Conservation (phyloP, 352 stramenopile genomes). For the Pythium angustatum region DNA sequence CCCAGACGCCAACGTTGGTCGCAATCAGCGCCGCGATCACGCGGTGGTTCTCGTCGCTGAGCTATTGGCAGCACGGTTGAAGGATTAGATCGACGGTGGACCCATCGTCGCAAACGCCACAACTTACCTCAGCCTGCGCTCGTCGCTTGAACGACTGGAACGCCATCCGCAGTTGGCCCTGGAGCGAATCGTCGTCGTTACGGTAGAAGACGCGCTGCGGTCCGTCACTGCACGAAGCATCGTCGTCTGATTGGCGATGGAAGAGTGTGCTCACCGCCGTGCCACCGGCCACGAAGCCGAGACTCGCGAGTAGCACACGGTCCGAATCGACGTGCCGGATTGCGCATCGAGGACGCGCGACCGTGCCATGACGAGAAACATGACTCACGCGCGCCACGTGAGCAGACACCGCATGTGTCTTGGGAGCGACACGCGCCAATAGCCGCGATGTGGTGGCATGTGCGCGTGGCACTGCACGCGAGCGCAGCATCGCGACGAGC, state of each 20-base stretch:
- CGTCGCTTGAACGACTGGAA: constrained; percentile 13
- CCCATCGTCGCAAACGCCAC: neutral
- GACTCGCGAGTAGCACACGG: constrained; percentile 45
- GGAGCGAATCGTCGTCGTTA: constrained; percentile 14
- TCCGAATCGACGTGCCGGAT: constrained; percentile 21
- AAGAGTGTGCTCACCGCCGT: constrained; percentile 38
- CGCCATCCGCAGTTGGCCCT: constrained; percentile 18
- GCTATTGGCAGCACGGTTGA: constrained; percentile 25
- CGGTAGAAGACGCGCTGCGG: constrained; percentile 8
- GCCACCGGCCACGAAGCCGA: constrained; percentile 52
- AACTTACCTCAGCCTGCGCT: constrained; percentile 15
- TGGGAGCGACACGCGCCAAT: no score
- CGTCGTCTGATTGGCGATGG: constrained; percentile 7
- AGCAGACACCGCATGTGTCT: no score
- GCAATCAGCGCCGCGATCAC: constrained; percentile 64
- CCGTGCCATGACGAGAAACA: neutral
- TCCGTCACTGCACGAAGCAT: constrained; percentile 1
- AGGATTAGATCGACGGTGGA: neutral
- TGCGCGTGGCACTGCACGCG: neutral
- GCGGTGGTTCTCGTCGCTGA: constrained; percentile 65
- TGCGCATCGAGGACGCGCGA: no score
- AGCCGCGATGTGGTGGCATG: neutral
- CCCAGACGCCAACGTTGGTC: constrained; percentile 69
- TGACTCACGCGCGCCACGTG: no score
- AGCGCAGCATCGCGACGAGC: neutral